A percentile compares a stretch with the other conserved stretches of the same genome.
Conservation (phyloP, 768 basidiomycete genomes). For the Pulveroboletus sp. region DNA sequence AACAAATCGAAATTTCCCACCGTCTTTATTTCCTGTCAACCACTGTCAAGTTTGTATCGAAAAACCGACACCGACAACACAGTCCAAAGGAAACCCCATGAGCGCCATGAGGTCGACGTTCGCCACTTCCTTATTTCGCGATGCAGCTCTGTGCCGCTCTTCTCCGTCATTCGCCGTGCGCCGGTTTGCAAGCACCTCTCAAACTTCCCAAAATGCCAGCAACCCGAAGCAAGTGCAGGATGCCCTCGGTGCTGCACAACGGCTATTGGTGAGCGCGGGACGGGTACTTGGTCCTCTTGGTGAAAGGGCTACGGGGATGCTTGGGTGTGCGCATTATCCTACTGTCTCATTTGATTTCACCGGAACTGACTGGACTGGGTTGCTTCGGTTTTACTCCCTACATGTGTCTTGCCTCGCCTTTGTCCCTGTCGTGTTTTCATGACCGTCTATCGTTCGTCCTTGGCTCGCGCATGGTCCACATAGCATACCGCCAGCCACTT, state of each 20-base stretch:
- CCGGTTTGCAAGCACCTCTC: conserved; percentile 39
- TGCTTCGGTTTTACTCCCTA: background rate
- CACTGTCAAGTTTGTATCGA: background rate
- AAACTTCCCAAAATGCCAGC: conserved; percentile 36
- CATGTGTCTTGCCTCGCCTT: background rate
- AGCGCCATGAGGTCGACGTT: conserved; percentile 23
- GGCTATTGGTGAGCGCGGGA: conserved; percentile 47
- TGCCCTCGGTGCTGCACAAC: conserved; percentile 52
- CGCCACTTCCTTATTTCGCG: conserved; percentile 24
- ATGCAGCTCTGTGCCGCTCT: conserved; percentile 13
- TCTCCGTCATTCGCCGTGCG: conserved; percentile 14
- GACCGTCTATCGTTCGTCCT: background rate
- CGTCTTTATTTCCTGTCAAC: background rate
- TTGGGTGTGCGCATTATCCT: conserved; percentile 43
- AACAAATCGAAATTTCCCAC: background rate
- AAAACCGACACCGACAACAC: conserved; percentile 1
- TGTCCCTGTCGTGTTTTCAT: background rate
- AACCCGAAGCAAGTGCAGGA: conserved; percentile 65
- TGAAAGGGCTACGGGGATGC: conserved; percentile 51
- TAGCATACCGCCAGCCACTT: conserved; percentile 74
- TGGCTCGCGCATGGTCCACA: background rate
- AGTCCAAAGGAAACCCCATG: background rate
- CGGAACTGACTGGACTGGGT: conserved; percentile 1
- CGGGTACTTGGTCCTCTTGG: conserved; percentile 46
- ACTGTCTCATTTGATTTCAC: background rate